Evolutionary conservation across 2,329 filamentous ascomycete species (phyloP), one percentile per base, ranked within the genome.

Genomic region (Colletotrichum costaricense): DNA sequence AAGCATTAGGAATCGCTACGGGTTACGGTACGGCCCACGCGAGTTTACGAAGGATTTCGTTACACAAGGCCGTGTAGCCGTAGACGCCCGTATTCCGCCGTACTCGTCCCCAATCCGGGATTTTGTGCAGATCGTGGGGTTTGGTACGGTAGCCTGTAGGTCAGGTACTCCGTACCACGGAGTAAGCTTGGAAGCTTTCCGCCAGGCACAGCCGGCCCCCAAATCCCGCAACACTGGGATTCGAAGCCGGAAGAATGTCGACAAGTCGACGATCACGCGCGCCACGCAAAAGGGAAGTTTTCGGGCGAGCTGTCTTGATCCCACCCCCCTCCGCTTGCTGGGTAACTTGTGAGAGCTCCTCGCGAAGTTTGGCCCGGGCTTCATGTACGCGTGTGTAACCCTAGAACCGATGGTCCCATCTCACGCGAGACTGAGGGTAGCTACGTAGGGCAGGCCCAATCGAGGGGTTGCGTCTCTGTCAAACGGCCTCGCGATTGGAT

Each of bases 161-260:
- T 35, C 7, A 42, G 38, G 38, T 7, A 35, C 33, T 35, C 33
- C 33, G 33, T 42, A 16, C 38, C 1, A 16, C 38, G 38, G 38
- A 42, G 38, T 42, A 42, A 42, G 38, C 38, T 33, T 28, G 52
- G n/a, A 28, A 3, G 24, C n/a, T 58, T 30, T 42, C 52, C 24
- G 67, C 60, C 60, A 62, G 66, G 63, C 22, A 66, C 63, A 26
- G 67, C 60, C 28, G 67, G 42, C 54, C 67, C 60, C 67, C 67
- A 70, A 66, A 56, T 64, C 38, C 70, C 70, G 56, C 60, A 60
- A 70, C 49, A 57, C 63, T 57, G 46, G 56, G 14, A 35, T 35
- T 35, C 11, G 11, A 62, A 62, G 42, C 26, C 28, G n/a, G 54
- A 57, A 19, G 2, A n/a, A n/a, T 52, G 30, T 65, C 9, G 22